Conservation (phyloP, 768 basidiomycete genomes). For the Podaxis sp. region DNA sequence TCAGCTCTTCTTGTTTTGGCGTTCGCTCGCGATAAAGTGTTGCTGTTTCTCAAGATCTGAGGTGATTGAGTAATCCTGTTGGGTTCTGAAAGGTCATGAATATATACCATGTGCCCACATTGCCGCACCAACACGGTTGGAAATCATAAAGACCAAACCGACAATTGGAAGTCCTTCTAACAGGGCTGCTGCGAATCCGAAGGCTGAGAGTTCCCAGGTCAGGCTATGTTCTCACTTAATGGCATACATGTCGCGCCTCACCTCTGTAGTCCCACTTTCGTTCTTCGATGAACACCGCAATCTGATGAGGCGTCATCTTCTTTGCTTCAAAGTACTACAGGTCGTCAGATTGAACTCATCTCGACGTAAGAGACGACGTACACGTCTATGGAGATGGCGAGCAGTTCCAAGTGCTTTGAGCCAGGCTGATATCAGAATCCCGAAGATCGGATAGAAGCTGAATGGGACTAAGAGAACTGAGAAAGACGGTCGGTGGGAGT, state of each 20-base stretch:
- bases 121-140: constrained; percentile 87
- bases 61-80: background rate
- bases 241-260: constrained; percentile 26
- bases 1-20: background rate
- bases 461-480: constrained; percentile 46
- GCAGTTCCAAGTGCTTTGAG: constrained; percentile 70
- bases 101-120: constrained; percentile 86
- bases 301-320: constrained; percentile 69
- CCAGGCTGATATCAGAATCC: constrained; percentile 57
- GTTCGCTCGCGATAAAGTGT: constrained; percentile 41
- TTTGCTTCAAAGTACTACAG: constrained; percentile 81
- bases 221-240: background rate
- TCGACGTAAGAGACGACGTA: background rate
- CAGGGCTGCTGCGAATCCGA: constrained; percentile 82
- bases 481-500: background rate
- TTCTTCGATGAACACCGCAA: constrained; percentile 81
- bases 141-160: constrained; percentile 79
- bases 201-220: constrained; percentile 44
- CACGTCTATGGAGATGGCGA: constrained; percentile 64
- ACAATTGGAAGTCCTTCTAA: constrained; percentile 80
- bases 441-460: constrained; percentile 68
- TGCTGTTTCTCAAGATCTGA: constrained; percentile 60
- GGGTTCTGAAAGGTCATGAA: background rate
- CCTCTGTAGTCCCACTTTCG: constrained; percentile 86
- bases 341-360: background rate